Base-by-base conservation (phyloP, 495 filamentous ascomycete species). In the Xylaria telfairii region DNA sequence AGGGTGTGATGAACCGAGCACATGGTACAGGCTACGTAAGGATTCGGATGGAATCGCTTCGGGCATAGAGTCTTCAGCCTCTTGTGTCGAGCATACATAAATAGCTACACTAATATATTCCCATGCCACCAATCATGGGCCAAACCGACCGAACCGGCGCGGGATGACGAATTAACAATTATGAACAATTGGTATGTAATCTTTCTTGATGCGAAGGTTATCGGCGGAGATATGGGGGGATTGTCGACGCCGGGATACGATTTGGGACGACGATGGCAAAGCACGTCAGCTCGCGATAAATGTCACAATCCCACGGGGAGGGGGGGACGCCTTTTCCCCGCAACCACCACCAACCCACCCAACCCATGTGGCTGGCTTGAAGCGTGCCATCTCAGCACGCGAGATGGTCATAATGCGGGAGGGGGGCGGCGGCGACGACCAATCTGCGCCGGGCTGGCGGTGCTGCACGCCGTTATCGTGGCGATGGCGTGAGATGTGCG, bases 321-420 rank as follows among this genome's bases (percentile, higher is more conserved):
- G 53, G 34, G 8, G 34, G n/a, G n/a, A n/a, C n/a, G n/a, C n/a
- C n/a, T n/a, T 37, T 68, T 68, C 65, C 65, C 65, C 65, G 65
- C 65, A 68, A 68, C 26, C 65, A 68, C 65, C 53, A 59, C 65
- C 51, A n/a, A n/a, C n/a, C n/a, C n/a, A n/a, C 54, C 46, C 65
- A 41, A 15, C 47, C 47, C 46, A 56, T 39, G 65, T 24, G 34
- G 32, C n/a, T 28, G 41, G 32, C n/a, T 28, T 26, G 28, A 47
- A 59, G 60, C 41, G 51, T 67, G 51, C 37, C 44, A 32, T 34
- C 17, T 49, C 6, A 49, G 39, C 30, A 65, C 37, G 28, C 4
- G 42, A 37, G 62, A 26, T 37, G 62, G 34, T n/a, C 42, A 37
- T 30, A 65, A 12, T 13, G 64, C 28, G 64, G 17, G 49, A 34